These are phyloP conservation scores for Mallotus repandus DNA, from an alignment of 441 rosid species.

Conservation along the genomic window DNA sequence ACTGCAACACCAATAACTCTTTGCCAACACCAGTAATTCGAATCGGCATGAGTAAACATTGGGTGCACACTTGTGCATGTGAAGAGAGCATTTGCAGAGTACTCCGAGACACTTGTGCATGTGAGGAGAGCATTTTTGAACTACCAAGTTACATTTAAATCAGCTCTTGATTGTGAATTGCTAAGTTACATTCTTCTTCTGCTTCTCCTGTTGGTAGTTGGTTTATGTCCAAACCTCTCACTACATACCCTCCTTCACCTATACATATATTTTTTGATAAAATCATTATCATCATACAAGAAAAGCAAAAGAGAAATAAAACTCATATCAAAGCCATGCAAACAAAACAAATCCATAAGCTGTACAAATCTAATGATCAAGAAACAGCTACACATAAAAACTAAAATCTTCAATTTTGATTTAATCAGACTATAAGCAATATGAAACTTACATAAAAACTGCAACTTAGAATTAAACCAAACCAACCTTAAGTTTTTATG, in stretches of 20 bases:
- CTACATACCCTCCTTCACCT: conserved; percentile 29
- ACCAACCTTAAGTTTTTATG: conserved; percentile 88
- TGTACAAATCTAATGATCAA: no score
- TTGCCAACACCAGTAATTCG: no score
- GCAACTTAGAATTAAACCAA: conserved; percentile 4
- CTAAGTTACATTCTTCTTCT: conserved; percentile 31
- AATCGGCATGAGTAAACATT: no score
- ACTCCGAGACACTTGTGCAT: no score
- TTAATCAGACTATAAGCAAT: no score
- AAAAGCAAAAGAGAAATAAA: neutral
- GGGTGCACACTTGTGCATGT: no score
- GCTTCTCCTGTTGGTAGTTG: conserved; percentile 43
- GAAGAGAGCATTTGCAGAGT: no score
- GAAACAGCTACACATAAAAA: conserved; percentile 7
- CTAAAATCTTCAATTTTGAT: no score
- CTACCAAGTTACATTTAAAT: no score
- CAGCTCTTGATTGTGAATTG: no score
- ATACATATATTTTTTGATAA: no score
- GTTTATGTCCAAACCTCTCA: conserved; percentile 70
- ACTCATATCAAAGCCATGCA: conserved; percentile 13
- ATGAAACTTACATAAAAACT: neutral
- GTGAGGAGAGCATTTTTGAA: no score
- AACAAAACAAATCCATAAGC: neutral
- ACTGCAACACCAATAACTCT: conserved; percentile 87
- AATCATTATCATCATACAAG: conserved; percentile 9